A percentile compares a stretch with the other conserved stretches of the same genome.
phyloP scores from a whole-genome alignment of 2,329 filamentous ascomycete genomes.

The Sphaerulina musiva region DNA sequence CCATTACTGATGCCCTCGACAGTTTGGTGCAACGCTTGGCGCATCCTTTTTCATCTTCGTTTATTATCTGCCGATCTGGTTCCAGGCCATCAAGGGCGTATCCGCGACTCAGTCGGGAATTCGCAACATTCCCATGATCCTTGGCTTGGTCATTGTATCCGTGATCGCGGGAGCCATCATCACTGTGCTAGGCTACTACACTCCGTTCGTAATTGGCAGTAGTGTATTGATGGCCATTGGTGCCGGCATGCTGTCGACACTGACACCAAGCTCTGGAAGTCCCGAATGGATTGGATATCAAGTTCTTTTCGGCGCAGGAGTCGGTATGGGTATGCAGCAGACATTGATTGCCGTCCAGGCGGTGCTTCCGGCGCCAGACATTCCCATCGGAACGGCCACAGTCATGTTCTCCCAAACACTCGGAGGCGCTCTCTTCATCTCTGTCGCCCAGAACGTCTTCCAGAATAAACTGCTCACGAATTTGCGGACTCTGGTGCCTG shows the following conservation, averaged over 20 bases:
- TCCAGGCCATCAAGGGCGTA: constrained; percentile 46
- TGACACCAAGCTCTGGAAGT: constrained; percentile 35
- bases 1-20: neutral
- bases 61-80: constrained; percentile 44
- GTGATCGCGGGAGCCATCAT: constrained; percentile 37
- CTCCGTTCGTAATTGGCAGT: constrained; percentile 43
- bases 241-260: constrained; percentile 42
- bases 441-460: constrained; percentile 47
- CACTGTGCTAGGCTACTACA: constrained; percentile 44
- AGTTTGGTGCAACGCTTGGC: constrained; percentile 34
- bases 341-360: constrained; percentile 43
- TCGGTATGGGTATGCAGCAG: constrained; percentile 46
- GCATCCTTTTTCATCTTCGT: constrained; percentile 38
- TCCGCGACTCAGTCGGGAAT: constrained; percentile 44
- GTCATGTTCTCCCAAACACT: constrained; percentile 46
- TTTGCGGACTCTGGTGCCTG: constrained; percentile 35
- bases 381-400: constrained; percentile 44
- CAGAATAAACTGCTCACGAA: constrained; percentile 44
- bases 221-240: constrained; percentile 41
- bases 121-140: constrained; percentile 44
- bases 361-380: constrained; percentile 37
- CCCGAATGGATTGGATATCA: constrained; percentile 38
- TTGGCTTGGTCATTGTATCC: constrained; percentile 41
- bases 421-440: constrained; percentile 45
- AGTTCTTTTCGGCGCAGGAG: constrained; percentile 35